These are phyloP conservation scores for Coemansia sp. DNA, from an alignment of 192 early-diverging fungal species.

Conservation along the genomic window DNA sequence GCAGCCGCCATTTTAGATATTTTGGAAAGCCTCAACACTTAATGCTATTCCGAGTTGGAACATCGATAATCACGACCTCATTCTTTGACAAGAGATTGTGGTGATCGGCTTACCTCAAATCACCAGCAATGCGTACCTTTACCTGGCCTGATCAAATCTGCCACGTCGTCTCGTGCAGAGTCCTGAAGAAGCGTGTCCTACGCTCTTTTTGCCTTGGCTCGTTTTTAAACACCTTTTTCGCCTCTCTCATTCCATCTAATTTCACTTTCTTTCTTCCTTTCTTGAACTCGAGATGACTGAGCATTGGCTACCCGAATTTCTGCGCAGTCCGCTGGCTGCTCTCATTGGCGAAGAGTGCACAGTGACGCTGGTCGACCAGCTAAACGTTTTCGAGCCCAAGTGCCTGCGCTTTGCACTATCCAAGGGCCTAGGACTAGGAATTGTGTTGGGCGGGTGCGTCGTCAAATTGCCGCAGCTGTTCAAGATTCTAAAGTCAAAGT, in stretches of 20 bases:
- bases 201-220: neutral
- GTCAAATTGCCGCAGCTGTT: conserved; percentile 97
- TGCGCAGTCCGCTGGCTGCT: conserved; percentile 66
- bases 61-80: no score
- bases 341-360: conserved; percentile 87
- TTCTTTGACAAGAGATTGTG: neutral
- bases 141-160: neutral
- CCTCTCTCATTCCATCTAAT: neutral
- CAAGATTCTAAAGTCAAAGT: conserved; percentile 77
- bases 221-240: neutral
- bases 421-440: conserved; percentile 92
- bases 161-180: neutral
- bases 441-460: conserved; percentile 90
- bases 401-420: conserved; percentile 87
- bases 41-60: neutral
- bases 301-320: conserved; percentile 62
- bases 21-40: neutral
- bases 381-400: conserved; percentile 68
- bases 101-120: no score
- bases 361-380: conserved; percentile 68
- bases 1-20: neutral
- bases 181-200: no score
- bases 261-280: neutral
- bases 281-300: conserved; percentile 24
- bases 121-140: no score